These are phyloP conservation scores for Rhododendron ferrugineum DNA, from an alignment of 148 eudicot genomes.

Conservation along the genomic window DNA sequence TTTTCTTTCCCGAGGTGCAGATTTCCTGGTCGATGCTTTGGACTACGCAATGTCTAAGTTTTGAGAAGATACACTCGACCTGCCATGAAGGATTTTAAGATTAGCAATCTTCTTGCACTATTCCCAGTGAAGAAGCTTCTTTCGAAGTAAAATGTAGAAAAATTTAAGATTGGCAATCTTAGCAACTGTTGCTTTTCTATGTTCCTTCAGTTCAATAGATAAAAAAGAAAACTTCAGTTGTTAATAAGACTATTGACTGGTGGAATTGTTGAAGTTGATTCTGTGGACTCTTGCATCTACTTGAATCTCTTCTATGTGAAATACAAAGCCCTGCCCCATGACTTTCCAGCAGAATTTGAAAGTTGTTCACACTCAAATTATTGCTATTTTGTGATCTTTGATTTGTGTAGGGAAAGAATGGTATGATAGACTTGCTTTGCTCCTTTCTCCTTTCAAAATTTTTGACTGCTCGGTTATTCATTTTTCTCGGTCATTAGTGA, in stretches of 20 bases:
- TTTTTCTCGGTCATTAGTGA: no score
- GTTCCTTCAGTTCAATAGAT: neutral
- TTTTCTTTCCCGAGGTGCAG: slow-evolving; percentile 32
- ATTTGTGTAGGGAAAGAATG: neutral
- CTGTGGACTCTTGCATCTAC: neutral
- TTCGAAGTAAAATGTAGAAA: neutral
- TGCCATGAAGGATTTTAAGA: neutral
- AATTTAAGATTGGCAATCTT: neutral
- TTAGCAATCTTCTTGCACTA: neutral
- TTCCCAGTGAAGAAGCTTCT: neutral
- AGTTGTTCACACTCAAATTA: neutral
- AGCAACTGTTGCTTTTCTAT: neutral
- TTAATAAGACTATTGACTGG: neutral
- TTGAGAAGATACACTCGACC: slow-evolving; percentile 22
- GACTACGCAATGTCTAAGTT: slow-evolving; percentile 79
- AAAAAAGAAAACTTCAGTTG: neutral
- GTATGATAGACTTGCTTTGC: neutral
- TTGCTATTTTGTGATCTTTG: neutral
- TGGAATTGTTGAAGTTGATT: neutral
- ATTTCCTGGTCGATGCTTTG: slow-evolving; percentile 85
- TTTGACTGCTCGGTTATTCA: no score
- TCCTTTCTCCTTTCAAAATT: no score
- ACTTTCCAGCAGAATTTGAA: neutral
- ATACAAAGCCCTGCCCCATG: neutral
- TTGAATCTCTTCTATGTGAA: neutral